These are phyloP conservation scores for Parastagonospora avenae DNA, from an alignment of 2,329 filamentous ascomycete genomes.

Conservation along the genomic window DNA sequence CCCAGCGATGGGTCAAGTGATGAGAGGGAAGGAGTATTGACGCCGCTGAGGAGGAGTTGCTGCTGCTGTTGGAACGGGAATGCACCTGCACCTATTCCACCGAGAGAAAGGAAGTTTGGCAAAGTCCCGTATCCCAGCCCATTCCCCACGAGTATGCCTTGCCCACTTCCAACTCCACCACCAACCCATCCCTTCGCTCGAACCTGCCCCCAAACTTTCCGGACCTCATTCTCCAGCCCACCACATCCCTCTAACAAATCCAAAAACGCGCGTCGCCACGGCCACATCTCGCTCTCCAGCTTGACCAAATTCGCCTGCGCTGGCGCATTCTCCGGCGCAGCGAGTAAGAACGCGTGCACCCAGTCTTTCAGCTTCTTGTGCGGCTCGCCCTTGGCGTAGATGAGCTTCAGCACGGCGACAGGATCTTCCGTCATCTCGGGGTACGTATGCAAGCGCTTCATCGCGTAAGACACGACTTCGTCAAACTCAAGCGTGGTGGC, in stretches of 20 bases:
- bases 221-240: conserved; percentile 28
- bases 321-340: too few species aligned
- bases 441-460: conserved; percentile 41
- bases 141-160: too few species aligned
- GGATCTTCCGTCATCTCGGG: conserved; percentile 43
- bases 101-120: too few species aligned
- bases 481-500: conserved; percentile 42
- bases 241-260: conserved; percentile 19
- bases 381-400: conserved; percentile 39
- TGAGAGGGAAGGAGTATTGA: neutral
- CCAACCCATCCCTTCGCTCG: too few species aligned
- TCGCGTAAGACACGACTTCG: conserved; percentile 42
- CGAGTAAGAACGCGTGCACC: conserved; percentile 1
- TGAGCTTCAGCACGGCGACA: conserved; percentile 40
- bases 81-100: too few species aligned
- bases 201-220: conserved; percentile 23
- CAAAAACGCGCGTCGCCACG: conserved; percentile 16
- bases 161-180: too few species aligned
- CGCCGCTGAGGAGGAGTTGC: neutral
- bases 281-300: conserved; percentile 22
- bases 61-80: neutral
- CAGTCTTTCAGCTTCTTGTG: conserved; percentile 27
- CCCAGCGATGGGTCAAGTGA: too few species aligned
- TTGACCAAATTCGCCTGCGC: conserved; percentile 25
- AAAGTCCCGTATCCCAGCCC: too few species aligned